These are phyloP conservation scores for Wickerhamomyces ciferrii DNA, from an alignment of 805 yeast species.

Conservation along the genomic window DNA sequence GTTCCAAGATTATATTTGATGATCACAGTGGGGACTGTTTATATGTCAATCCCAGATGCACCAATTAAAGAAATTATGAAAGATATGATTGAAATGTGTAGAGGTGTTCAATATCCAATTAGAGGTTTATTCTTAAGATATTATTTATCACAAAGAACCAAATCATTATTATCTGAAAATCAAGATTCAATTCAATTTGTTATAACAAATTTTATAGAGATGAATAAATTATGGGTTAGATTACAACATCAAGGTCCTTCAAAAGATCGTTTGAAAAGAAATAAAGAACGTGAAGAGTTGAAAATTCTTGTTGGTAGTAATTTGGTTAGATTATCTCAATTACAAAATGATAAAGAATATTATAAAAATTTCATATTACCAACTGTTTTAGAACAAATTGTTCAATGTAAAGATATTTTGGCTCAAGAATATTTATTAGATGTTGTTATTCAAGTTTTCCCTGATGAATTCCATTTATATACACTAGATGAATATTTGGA, in stretches of 20 bases:
- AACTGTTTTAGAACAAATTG: slow-evolving; percentile 77
- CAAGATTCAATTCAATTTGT: slow-evolving; percentile 74
- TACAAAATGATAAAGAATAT: slow-evolving; percentile 58
- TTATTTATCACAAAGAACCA: slow-evolving; percentile 79
- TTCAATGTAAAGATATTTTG: slow-evolving; percentile 85
- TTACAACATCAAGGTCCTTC: slow-evolving; percentile 94
- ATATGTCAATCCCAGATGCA: slow-evolving; percentile 70
- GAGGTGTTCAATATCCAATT: slow-evolving; percentile 94
- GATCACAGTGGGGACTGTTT: slow-evolving; percentile 93
- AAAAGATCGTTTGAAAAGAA: slow-evolving; percentile 69
- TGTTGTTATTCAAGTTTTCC: slow-evolving; percentile 90
- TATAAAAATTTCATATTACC: slow-evolving; percentile 59
- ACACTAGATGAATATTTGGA: slow-evolving; percentile 65
- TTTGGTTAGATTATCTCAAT: slow-evolving; percentile 80
- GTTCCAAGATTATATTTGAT: slow-evolving; percentile 88
- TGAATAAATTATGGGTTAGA: slow-evolving; percentile 98
- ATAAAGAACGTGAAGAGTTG: slow-evolving; percentile 78
- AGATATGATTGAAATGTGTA: slow-evolving; percentile 96
- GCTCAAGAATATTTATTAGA: slow-evolving; percentile 93
- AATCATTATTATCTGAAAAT: slow-evolving; percentile 36
- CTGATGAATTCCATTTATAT: slow-evolving; percentile 81
- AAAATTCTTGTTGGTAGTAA: slow-evolving; percentile 92
- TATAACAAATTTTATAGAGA: slow-evolving; percentile 85
- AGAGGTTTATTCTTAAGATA: slow-evolving; percentile 88
- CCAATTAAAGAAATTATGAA: slow-evolving; percentile 84